These are phyloP conservation scores for rapeseed (Brassica napus) DNA, from an alignment of 345 rosid species.

Conservation along the genomic window DNA sequence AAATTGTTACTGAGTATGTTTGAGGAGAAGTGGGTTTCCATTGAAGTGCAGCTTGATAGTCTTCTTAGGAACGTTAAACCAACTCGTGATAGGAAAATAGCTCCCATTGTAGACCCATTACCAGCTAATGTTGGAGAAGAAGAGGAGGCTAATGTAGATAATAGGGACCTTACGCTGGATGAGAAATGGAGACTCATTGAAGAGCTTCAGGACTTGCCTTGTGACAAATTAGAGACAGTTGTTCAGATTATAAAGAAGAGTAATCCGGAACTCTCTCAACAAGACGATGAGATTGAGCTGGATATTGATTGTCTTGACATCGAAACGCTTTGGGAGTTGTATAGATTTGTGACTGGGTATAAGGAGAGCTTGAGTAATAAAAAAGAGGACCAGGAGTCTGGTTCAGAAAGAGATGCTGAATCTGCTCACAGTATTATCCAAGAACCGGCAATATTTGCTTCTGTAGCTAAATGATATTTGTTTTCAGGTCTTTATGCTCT, in stretches of 20 bases:
- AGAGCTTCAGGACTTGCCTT: constrained; percentile 69
- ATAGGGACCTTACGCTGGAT: constrained; percentile 68
- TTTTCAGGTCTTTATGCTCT: constrained; percentile 24
- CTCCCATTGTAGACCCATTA: no score
- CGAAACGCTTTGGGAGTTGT: constrained; percentile 88
- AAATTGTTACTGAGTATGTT: neutral
- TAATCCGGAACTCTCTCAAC: constrained; percentile 64
- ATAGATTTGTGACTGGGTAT: constrained; percentile 57
- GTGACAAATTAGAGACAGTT: constrained; percentile 65
- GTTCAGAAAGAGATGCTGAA: constrained; percentile 43
- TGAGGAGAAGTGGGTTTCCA: neutral
- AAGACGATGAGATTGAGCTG: constrained; percentile 78
- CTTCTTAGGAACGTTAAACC: neutral
- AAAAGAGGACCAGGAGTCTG: constrained; percentile 49
- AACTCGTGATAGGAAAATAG: constrained; percentile 2
- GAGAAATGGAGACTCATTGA: constrained; percentile 79
- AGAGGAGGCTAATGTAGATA: constrained; percentile 43
- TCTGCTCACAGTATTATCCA: constrained; percentile 25
- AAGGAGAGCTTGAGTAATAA: constrained; percentile 51
- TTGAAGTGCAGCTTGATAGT: neutral
- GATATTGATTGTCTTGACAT: constrained; percentile 78
- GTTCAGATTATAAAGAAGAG: constrained; percentile 86
- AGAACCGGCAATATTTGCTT: no score
- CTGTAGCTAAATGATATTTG: no score
- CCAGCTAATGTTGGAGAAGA: constrained; percentile 36